Evolutionary conservation across 176 grass and related monocot species (phyloP), one percentile per base, ranked within the genome.

Genomic region (Metroxylon sagu): DNA sequence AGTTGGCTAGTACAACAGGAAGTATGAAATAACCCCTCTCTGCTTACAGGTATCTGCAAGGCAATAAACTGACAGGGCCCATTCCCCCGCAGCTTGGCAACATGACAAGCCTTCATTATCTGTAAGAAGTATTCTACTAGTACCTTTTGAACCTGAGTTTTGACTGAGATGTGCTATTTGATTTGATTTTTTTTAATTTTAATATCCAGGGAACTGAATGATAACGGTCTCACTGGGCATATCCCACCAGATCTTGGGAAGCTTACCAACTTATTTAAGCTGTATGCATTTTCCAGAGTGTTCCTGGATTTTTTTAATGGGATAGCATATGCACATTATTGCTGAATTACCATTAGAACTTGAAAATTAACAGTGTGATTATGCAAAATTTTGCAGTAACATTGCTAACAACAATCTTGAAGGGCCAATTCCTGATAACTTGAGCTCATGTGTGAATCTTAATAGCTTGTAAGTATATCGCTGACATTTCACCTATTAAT

Each of bases 81-180:
- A 93, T 99, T 71, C 94, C 94, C 39, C 94, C 88, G 5, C 88
- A 99, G 67, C 79, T 99, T 65, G 94, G 94, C 26, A 89, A 93
- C 76, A 89, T 99, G 94, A 85, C 71, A 39, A 85, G 87, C 14
- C 94, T 99, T 79, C 87, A 93, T 84, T 99, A 99, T 68, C 43
- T 99, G 94, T 99, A 77, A 81, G 74, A 29, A 4, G 14, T 5
- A 16, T 49, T n/a, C 5, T 55, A 23, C 43, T 29, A 6, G 8
- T 43, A 43, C 35, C 35, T 43, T 43, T 10, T 3, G 35, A 14
- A 14, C 35, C 35, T 14, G 10, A 43, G 8, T 43, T 10, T 43
- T 43, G 35, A 12, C 35, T 6, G 3, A 43, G 35, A 12, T 3
- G 2, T 43, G 35, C 8, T 12, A 43, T 6, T 14, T 43, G 0